Conservation (phyloP, 345 rosid genomes). For the Leavenworthia alabamica region DNA sequence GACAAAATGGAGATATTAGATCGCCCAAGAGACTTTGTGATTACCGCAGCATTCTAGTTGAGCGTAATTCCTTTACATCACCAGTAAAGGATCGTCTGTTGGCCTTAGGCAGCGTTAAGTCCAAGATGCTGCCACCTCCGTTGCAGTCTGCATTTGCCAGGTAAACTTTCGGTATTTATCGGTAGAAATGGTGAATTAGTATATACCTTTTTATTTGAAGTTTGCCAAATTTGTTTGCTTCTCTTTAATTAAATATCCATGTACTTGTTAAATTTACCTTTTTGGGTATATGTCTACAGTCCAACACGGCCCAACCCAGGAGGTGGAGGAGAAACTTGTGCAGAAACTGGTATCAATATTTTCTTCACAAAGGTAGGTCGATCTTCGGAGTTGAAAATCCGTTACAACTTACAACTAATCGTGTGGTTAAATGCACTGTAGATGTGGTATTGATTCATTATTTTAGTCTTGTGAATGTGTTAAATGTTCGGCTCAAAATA, state of each 20-base stretch:
- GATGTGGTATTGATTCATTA: neutral
- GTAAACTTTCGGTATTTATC: slow-evolving; percentile 29
- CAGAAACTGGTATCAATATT: slow-evolving; percentile 84
- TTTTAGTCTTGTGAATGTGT: slow-evolving; percentile 1
- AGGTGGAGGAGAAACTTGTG: slow-evolving; percentile 98
- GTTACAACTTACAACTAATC: neutral
- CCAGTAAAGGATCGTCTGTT: slow-evolving; percentile 74
- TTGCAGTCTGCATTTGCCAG: slow-evolving; percentile 84
- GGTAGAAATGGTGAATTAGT: slow-evolving; percentile 5
- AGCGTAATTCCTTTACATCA: slow-evolving; percentile 68
- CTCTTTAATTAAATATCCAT: neutral
- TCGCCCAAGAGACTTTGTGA: slow-evolving; percentile 72
- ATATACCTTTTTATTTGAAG: neutral
- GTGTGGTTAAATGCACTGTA: neutral
- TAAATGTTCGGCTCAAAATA: neutral
- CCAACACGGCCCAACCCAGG: slow-evolving; percentile 93
- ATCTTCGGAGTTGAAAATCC: neutral
- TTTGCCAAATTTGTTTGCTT: neutral
- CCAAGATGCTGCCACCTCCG: slow-evolving; percentile 64
- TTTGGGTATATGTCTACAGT: slow-evolving; percentile 36
- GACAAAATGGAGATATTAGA: slow-evolving; percentile 78
- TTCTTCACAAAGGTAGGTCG: slow-evolving; percentile 73
- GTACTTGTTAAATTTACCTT: slow-evolving; percentile 5
- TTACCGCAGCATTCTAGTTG: slow-evolving; percentile 79
- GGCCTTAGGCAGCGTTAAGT: slow-evolving; percentile 47